These are phyloP conservation scores for Bremia lactucae DNA, from an alignment of 352 stramenopile species.

Conservation along the genomic window DNA sequence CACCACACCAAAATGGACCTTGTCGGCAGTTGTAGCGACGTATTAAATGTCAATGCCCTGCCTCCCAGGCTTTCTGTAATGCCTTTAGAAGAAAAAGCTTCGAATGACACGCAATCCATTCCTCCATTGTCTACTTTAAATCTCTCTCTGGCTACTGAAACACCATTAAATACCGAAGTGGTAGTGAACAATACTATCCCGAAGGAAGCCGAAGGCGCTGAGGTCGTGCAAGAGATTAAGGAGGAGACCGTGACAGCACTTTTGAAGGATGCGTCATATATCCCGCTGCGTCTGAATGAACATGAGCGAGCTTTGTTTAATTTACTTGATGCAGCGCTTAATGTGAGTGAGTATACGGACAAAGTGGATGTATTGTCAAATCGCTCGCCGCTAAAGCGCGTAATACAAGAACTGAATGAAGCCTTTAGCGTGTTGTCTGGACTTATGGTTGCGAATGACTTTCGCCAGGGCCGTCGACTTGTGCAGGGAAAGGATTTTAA, in stretches of 20 bases:
- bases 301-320: conserved; percentile 67
- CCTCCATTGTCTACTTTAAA: conserved; percentile 6
- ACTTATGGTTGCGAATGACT: conserved; percentile 51
- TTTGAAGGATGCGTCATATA: conserved; percentile 34
- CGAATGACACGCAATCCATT: not conserved
- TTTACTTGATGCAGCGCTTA: conserved; percentile 69
- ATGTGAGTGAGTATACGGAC: conserved; percentile 89
- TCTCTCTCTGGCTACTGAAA: not conserved
- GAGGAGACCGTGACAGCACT: conserved; percentile 12
- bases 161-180: conserved; percentile 17
- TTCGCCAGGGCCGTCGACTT: conserved; percentile 42
- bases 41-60: not conserved
- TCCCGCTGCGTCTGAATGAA: conserved; percentile 58
- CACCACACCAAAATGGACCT: conserved; percentile 32
- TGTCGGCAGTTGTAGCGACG: conserved; percentile 1
- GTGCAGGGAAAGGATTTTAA: conserved; percentile 51
- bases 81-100: conserved; percentile 2
- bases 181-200: conserved; percentile 13
- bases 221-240: conserved; percentile 27
- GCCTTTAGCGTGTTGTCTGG: conserved; percentile 54
- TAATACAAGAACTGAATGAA: conserved; percentile 59
- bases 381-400: conserved; percentile 55
- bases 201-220: conserved; percentile 13
- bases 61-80: conserved; percentile 1
- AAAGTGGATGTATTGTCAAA: conserved; percentile 83